phyloP scores from a whole-genome alignment of 2,329 filamentous ascomycete genomes.

The Hypoxylon sp. region DNA sequence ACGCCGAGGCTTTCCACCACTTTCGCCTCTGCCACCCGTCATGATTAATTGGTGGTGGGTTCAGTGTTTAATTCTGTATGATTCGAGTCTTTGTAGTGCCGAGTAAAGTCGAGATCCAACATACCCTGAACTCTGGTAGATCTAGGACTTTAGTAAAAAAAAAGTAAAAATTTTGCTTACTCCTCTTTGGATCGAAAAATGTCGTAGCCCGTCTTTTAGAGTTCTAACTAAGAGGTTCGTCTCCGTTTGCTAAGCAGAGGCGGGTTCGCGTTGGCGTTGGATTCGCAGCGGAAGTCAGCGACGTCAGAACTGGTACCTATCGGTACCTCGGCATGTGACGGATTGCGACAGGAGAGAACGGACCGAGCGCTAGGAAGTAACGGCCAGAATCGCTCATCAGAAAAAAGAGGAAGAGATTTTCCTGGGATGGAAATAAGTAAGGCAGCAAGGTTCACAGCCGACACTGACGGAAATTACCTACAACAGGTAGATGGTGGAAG shows the following conservation, averaged over 20 bases:
- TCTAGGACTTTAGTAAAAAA: too few species aligned
- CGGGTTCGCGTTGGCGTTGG: conserved; percentile 12
- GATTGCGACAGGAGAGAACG: conserved; percentile 12
- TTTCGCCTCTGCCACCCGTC: conserved; percentile 23
- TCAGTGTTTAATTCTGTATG: not conserved
- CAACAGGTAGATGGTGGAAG: not conserved
- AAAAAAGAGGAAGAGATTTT: not conserved
- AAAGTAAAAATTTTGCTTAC: conserved; percentile 18
- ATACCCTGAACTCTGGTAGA: conserved; percentile 35
- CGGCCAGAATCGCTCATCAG: conserved; percentile 6
- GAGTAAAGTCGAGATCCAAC: conserved; percentile 20
- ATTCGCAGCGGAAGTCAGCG: conserved; percentile 11
- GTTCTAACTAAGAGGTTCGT: conserved; percentile 16
- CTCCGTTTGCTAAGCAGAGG: conserved; percentile 7
- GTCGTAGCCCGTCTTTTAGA: conserved; percentile 19
- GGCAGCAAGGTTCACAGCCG: too few species aligned
- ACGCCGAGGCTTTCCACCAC: conserved; percentile 5
- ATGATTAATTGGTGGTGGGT: conserved; percentile 26
- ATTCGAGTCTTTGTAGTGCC: not conserved
- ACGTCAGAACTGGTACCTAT: conserved; percentile 12
- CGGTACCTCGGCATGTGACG: conserved; percentile 27
- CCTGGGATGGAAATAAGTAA: too few species aligned
- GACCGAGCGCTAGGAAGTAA: conserved; percentile 9
- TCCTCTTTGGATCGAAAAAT: conserved; percentile 23
- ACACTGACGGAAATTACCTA: too few species aligned